Conservation (phyloP, 2,329 filamentous ascomycete genomes). For the Claviceps africana region DNA sequence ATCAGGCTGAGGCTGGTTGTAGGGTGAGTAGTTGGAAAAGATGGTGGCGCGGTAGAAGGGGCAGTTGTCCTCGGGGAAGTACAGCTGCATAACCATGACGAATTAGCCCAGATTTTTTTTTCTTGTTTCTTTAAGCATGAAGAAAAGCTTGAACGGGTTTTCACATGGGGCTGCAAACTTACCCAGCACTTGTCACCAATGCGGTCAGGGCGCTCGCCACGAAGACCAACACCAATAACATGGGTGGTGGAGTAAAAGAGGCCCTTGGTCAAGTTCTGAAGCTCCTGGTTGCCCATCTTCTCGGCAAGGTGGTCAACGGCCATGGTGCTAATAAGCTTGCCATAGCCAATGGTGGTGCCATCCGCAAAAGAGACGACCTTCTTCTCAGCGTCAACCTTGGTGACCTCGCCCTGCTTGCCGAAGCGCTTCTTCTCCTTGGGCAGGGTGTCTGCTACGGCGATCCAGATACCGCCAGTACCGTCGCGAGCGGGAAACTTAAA, state of each 20-base stretch:
- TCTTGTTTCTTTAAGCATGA: background rate
- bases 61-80: constrained; percentile 98
- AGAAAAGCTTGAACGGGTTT: too few relatives aligned
- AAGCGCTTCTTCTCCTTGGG: constrained; percentile 86
- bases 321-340: constrained; percentile 93
- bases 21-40: constrained; percentile 99
- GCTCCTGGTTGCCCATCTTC: constrained; percentile 75
- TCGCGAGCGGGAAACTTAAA: constrained; percentile 96
- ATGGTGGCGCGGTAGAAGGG: constrained; percentile 99
- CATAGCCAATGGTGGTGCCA: constrained; percentile 79
- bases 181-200: constrained; percentile 99
- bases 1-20: constrained; percentile 81
- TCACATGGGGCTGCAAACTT: constrained; percentile 17
- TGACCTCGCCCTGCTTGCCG: constrained; percentile 70
- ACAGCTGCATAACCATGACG: constrained; percentile 41
- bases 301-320: constrained; percentile 79
- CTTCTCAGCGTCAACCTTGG: constrained; percentile 71
- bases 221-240: constrained; percentile 90
- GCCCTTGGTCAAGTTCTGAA: constrained; percentile 70
- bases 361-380: constrained; percentile 73
- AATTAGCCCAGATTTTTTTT: background rate
- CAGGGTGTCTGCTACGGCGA: constrained; percentile 83
- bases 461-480: constrained; percentile 98
- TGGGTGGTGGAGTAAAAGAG: constrained; percentile 96
- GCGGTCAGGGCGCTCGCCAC: constrained; percentile 78